Percentiles rank a stretch among this genome's conserved stretches.
Conservation (phyloP, 352 stramenopile genomes). For the Halophytophthora batemanensis region DNA sequence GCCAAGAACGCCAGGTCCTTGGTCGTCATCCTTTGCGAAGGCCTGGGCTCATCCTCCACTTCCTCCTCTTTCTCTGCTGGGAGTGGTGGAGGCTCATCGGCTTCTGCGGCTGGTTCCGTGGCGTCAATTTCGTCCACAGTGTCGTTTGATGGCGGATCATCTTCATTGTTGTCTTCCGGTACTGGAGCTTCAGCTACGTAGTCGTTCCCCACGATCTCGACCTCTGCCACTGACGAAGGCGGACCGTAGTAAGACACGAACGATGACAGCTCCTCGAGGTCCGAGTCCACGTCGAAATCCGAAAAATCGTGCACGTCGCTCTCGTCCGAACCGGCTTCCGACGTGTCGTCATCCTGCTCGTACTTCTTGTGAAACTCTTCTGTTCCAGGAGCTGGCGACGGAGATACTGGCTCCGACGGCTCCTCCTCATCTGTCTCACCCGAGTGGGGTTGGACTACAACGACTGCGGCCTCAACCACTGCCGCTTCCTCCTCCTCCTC, state of each 20-base stretch:
- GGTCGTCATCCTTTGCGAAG: constrained; percentile 18
- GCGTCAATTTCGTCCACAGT: neutral
- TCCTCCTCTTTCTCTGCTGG: constrained; percentile 22
- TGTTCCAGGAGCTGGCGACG: constrained; percentile 1
- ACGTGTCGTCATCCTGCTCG: constrained; percentile 16
- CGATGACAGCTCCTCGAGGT: constrained; percentile 13
- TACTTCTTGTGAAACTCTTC: constrained; percentile 9
- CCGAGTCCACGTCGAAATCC: constrained; percentile 37
- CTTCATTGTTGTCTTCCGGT: constrained; percentile 7
- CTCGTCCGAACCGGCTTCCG: constrained; percentile 22
- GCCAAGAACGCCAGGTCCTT: constrained; percentile 30
- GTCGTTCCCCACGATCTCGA: neutral
- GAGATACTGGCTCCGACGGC: neutral
- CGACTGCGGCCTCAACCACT: constrained; percentile 1
- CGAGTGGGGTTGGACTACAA: constrained; percentile 5
- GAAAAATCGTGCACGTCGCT: constrained; percentile 28
- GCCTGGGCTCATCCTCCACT: constrained; percentile 4
- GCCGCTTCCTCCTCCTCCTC: neutral
- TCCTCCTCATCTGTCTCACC: constrained; percentile 11
- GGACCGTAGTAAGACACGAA: constrained; percentile 12
- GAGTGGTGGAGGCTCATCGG: constrained; percentile 11
- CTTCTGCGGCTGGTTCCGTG: constrained; percentile 11
- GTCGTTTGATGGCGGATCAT: neutral
- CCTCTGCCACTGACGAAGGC: constrained; percentile 6
- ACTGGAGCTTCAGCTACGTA: constrained; percentile 1